Evolutionary conservation across 129 eudicot genomes (phyloP).

Genomic region (Smallanthus sonchifolius): DNA sequence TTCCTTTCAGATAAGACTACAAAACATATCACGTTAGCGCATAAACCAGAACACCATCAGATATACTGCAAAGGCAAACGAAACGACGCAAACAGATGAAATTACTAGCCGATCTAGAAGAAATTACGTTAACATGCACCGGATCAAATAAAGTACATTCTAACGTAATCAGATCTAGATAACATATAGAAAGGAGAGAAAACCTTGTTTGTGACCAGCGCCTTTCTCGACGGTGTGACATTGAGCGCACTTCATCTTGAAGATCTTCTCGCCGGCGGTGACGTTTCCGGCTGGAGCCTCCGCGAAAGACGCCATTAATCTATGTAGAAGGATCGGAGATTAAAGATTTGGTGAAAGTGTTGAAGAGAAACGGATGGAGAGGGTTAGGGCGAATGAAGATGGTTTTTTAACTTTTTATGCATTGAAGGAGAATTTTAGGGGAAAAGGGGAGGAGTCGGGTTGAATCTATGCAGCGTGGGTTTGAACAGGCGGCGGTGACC

Average conservation of each 20-base stretch:
- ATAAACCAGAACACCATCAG: background rate
- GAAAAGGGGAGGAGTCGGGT: constrained; percentile 19
- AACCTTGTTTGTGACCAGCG: constrained; percentile 92
- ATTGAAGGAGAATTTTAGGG: constrained; percentile 16
- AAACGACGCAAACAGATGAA: background rate
- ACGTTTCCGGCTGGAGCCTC: constrained; percentile 79
- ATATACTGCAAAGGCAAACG: background rate
- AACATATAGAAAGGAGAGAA: background rate
- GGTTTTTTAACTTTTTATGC: constrained; percentile 7
- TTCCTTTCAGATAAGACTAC: background rate
- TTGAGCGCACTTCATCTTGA: constrained; percentile 63
- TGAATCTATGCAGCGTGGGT: background rate
- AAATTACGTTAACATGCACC: background rate
- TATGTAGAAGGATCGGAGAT: constrained; percentile 1
- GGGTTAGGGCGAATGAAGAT: background rate
- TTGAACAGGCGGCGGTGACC: constrained; percentile 1
- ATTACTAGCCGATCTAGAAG: background rate
- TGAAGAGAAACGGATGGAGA: background rate
- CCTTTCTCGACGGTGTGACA: constrained; percentile 78
- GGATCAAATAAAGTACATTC: background rate
- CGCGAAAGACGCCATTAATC: constrained; percentile 67
- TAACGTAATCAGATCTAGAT: constrained; percentile 6
- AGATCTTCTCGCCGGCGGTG: constrained; percentile 73
- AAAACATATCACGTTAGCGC: background rate
- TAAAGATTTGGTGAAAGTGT: background rate